These are phyloP conservation scores for Leptodermis oblonga DNA, from an alignment of 257 asterid genomes.

Conservation along the genomic window DNA sequence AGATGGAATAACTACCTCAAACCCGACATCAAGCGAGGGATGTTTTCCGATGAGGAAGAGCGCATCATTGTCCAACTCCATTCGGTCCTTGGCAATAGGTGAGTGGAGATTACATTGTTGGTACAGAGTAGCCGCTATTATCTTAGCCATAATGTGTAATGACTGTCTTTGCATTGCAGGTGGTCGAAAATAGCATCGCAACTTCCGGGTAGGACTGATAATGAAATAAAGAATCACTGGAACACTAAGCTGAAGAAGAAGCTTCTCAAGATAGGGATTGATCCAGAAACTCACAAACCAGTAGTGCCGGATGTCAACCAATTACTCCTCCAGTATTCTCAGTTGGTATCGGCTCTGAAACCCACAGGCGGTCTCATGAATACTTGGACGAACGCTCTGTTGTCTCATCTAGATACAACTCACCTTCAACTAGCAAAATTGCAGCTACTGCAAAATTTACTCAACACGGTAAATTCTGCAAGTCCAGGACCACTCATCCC, in stretches of 20 bases:
- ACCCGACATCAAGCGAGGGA: slow-evolving; percentile 42
- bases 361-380: neutral
- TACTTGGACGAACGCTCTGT: slow-evolving; percentile 6
- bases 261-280: slow-evolving; percentile 13
- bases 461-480: neutral
- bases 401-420: neutral
- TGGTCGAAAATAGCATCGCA: slow-evolving; percentile 2
- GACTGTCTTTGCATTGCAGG: neutral
- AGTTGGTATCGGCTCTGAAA: neutral
- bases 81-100: slow-evolving; percentile 41
- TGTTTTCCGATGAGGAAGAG: slow-evolving; percentile 37
- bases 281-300: slow-evolving; percentile 14
- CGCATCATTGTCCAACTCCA: slow-evolving; percentile 38
- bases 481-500: neutral
- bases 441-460: slow-evolving; percentile 2
- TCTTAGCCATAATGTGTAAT: neutral
- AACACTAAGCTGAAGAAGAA: slow-evolving; percentile 9
- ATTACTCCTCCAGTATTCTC: slow-evolving; percentile 3
- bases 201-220: slow-evolving; percentile 14
- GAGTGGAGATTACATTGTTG: neutral
- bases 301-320: slow-evolving; percentile 11
- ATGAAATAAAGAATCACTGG: slow-evolving; percentile 15
- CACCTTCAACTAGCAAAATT: slow-evolving; percentile 5
- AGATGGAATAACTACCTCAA: slow-evolving; percentile 47
- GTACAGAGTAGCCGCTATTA: too few species aligned